Conservation (phyloP, 2,329 filamentous ascomycete species). For the Hortaea sp. region DNA sequence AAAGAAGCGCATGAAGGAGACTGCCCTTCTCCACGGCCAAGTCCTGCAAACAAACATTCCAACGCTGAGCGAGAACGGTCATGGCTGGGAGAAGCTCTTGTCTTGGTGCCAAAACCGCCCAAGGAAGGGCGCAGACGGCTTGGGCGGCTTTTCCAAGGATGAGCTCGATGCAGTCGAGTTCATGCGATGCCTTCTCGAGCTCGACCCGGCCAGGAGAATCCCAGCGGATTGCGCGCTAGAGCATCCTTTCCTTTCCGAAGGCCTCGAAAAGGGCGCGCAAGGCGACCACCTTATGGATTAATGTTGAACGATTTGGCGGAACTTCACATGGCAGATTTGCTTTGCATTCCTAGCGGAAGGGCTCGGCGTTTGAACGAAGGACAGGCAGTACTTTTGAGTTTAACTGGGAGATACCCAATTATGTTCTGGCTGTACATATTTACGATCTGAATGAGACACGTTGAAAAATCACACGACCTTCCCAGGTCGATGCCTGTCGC, state of each 20-base stretch:
- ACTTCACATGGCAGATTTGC: too few species aligned
- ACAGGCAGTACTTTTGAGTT: too few species aligned
- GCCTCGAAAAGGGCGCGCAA: not conserved
- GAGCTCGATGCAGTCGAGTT: constrained; percentile 67
- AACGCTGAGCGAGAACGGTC: constrained; percentile 75
- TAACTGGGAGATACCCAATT: not conserved
- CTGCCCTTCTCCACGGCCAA: constrained; percentile 76
- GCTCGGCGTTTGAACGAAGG: too few species aligned
- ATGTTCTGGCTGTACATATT: not conserved
- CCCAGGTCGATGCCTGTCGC: too few species aligned
- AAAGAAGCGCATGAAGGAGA: constrained; percentile 68
- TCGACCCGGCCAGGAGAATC: constrained; percentile 64
- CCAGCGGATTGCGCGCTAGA: constrained; percentile 63
- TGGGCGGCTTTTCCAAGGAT: constrained; percentile 49
- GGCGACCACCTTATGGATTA: not conserved
- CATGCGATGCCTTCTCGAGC: constrained; percentile 60
- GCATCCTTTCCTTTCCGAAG: constrained; percentile 50
- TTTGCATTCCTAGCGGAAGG: too few species aligned
- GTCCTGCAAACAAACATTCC: constrained; percentile 89
- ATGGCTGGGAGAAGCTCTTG: constrained; percentile 85
- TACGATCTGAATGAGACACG: not conserved
- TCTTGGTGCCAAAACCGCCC: constrained; percentile 80
- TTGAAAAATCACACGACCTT: too few species aligned
- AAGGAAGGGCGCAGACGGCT: constrained; percentile 40
- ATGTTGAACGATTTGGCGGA: not conserved